phyloP scores from a whole-genome alignment of 2,329 filamentous ascomycete species.

The Neofusicoccum sp. region DNA sequence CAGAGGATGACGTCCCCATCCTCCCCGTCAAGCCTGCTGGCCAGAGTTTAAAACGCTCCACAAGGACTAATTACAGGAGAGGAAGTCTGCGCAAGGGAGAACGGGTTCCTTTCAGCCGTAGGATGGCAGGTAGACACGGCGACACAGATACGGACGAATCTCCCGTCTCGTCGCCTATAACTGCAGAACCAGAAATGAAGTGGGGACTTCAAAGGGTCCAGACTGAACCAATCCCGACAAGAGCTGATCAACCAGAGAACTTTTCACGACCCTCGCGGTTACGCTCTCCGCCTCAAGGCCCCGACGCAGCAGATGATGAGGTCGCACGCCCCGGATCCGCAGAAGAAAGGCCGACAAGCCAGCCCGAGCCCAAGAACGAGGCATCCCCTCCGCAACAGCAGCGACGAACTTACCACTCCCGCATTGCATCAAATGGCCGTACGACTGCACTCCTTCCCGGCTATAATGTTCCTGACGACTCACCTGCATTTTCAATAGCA shows the following conservation, averaged over 20 bases:
- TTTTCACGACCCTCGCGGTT: conserved; percentile 60
- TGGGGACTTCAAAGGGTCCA: conserved; percentile 64
- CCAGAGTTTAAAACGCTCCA: conserved; percentile 82
- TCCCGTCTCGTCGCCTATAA: conserved; percentile 25
- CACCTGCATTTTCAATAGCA: conserved; percentile 25
- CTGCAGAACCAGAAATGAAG: conserved; percentile 25
- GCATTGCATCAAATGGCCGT: conserved; percentile 58
- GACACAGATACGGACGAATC: conserved; percentile 58
- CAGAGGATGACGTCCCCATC: conserved; percentile 78
- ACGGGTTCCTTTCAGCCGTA: conserved; percentile 72
- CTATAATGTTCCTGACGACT: conserved; percentile 35
- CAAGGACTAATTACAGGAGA: conserved; percentile 85
- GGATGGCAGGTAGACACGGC: conserved; percentile 62
- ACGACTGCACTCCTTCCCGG: conserved; percentile 57
- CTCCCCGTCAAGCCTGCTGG: conserved; percentile 74
- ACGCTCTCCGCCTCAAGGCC: conserved; percentile 30
- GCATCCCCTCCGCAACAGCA: conserved; percentile 29
- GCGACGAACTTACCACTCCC: conserved; percentile 56
- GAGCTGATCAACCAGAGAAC: conserved; percentile 48
- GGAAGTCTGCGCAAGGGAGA: conserved; percentile 84
- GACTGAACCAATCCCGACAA: conserved; percentile 64
- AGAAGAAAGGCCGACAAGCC: conserved; percentile 21
- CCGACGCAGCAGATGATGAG: background rate
- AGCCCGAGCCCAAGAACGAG: conserved; percentile 30
- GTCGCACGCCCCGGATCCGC: conserved; percentile 10